Evolutionary conservation across 2,329 filamentous ascomycete species (phyloP), one percentile per base, ranked within the genome.

Genomic region (Chaetomiaceae sp.): DNA sequence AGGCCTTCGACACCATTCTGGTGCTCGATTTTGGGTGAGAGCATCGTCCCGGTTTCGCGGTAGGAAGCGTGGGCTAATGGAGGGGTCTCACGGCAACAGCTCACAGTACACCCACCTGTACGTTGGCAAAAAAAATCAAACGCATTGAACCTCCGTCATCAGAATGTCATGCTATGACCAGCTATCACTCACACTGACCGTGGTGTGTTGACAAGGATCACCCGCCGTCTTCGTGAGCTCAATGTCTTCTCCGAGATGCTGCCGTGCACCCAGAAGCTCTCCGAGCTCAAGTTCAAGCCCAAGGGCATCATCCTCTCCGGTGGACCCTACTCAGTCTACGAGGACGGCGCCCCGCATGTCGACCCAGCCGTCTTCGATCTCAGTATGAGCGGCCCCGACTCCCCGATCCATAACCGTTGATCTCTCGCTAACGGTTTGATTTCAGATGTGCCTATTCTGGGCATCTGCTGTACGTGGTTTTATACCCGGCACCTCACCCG

Each of bases 341-440:
- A 89, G 46, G 69, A 81, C 26, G 86, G 74, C 53, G 38, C 48
- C 45, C 45, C 41, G 39, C 30, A 91, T 61, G 84, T 87, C 49
- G 88, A 95, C 63, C 86, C 86, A 29, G 84, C 83, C 20, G 75
- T 90, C 44, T 90, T 95, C 61, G 84, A 89, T 2, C 75, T 91
- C 26, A 75, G 73, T 49, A 81, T 27, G 19, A 15, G 11, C 6
- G 11, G 9, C 40, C 24, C 77, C 75, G 0, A 72, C 29, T 81
- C 36, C 66, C 78, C 9, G 22, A 24, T 24, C 9, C 22, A 9
- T 24, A 22, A 68, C 65, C 39, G 41, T 58, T 34, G 54, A 29
- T 38, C 52, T 59, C 57, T 45, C 55, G 41, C 48, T 53, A 8
- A 49, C 36, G 11, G 27, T 30, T 37, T 37, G 18, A 53, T 51